Evolutionary conservation across 129 eudicot genomes (phyloP).

Genomic region (Flaveria trinervia): DNA sequence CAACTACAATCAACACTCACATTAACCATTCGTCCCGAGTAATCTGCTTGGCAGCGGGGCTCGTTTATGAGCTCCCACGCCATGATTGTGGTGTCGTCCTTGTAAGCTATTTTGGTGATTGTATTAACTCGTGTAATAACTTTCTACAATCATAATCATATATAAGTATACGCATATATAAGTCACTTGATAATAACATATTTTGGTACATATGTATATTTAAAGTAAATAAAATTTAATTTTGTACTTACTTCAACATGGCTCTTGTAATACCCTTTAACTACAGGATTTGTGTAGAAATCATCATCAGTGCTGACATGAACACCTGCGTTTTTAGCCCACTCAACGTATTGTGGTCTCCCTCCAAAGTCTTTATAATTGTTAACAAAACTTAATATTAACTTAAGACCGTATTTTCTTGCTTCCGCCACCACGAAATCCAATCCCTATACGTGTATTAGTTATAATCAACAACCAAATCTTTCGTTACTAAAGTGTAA

Average conservation of each 20-base stretch:
- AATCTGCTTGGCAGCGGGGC: conserved; percentile 74
- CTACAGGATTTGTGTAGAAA: conserved; percentile 52
- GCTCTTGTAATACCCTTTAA: conserved; percentile 57
- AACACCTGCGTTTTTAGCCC: conserved; percentile 69
- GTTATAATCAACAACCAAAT: too few species aligned
- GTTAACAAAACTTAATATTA: conserved; percentile 71
- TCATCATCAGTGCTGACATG: conserved; percentile 45
- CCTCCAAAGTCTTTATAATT: conserved; percentile 82
- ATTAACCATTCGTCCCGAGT: conserved; percentile 62
- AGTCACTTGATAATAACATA: conserved; percentile 1
- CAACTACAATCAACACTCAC: conserved; percentile 28
- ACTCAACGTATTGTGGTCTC: conserved; percentile 59
- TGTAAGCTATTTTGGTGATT: conserved; percentile 51
- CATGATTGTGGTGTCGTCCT: conserved; percentile 70
- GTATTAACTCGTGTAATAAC: conserved; percentile 64
- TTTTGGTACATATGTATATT: not conserved
- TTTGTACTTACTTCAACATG: conserved; percentile 47
- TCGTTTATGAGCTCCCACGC: conserved; percentile 90
- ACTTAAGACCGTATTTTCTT: conserved; percentile 49
- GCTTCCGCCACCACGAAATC: conserved; percentile 80
- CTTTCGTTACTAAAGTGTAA: not conserved
- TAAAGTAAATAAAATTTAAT: too few species aligned
- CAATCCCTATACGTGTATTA: conserved; percentile 44
- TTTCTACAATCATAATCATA: conserved; percentile 43
- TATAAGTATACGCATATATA: not conserved